Evolutionary conservation across 371 early-diverging fungal species (phyloP), one percentile per base, ranked within the genome.

Genomic region (Mortierella sp.): DNA sequence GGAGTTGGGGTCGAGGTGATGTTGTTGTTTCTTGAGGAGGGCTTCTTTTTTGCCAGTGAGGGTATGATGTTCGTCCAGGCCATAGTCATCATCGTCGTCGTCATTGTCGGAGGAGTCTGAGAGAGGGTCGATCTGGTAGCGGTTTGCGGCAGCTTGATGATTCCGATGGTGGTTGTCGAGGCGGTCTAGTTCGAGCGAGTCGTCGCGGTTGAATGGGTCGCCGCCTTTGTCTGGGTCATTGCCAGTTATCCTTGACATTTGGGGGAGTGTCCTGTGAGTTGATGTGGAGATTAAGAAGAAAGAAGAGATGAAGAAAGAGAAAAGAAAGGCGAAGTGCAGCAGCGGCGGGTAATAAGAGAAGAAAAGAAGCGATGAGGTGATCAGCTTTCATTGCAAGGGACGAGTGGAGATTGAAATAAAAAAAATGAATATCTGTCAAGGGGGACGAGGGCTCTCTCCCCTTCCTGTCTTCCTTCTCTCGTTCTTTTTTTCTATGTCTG

Each of bases 71-170:
- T 80, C 81, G 43, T 72, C 74, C 16, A 78, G 46, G 44, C 16
- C 69, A 28, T 84, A 75, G 21, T 76, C 75, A 61, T 81, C 81
- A 48, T 85, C 86, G 55, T 84, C 85, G 37, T 82, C 79, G 43
- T 61, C 82, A 34, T 34, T 40, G 13, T 86, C 82, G 19, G 85
- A 82, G 24, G 79, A 86, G 71, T 86, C 86, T 73, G 81, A 81
- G 70, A 86, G 86, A 4, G 86, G 86, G 74, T 86, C 86, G 54
- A 86, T 86, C 57, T 81, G 78, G 73, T 86, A 86, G 24, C 79
- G 82, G 44, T 82, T 82, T 16, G 76, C 76, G 24, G 71, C 71
- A 10, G 79, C 40, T 24, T 53, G 54, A 51, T 71, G 72, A n/a
- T 31, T n/a, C 44, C 44, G 50, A 46, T 73, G 71, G 11, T 28